Conservation (phyloP, 2,329 filamentous ascomycete species). For the Fusarium acutatum region DNA sequence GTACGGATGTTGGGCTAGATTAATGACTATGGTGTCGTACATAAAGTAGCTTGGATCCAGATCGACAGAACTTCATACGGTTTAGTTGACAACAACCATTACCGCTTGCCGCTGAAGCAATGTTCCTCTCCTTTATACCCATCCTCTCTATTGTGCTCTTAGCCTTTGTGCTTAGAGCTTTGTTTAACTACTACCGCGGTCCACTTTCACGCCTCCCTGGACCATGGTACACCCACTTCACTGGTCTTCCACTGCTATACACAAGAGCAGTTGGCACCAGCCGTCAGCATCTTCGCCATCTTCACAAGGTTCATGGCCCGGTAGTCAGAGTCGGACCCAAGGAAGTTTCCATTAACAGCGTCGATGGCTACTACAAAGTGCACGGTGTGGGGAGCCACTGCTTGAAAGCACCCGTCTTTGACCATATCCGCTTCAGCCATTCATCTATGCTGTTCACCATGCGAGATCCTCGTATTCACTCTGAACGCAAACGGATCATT, state of each 20-base stretch:
- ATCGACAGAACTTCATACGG: neutral
- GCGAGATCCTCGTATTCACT: constrained; percentile 1
- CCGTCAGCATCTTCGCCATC: neutral
- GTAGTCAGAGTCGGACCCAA: neutral
- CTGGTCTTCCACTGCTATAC: neutral
- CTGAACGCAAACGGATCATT: neutral
- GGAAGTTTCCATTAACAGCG: constrained; percentile 1
- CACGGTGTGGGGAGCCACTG: constrained; percentile 7
- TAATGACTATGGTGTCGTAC: neutral
- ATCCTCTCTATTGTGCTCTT: neutral
- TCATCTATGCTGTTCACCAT: constrained; percentile 4
- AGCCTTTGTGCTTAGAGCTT: neutral
- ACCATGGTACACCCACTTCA: constrained; percentile 2
- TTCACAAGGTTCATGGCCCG: neutral
- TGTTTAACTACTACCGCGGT: neutral
- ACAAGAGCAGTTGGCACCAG: neutral
- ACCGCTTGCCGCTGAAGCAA: neutral
- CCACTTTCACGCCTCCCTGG: neutral
- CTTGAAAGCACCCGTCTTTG: constrained; percentile 2
- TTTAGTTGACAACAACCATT: neutral
- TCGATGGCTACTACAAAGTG: constrained; percentile 10
- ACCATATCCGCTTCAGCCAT: constrained; percentile 6
- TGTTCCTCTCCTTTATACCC: neutral
- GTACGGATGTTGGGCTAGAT: fast-evolving
- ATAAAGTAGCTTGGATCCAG: neutral